Percentiles rank a stretch among this genome's conserved stretches.
Conservation (phyloP, 108 stramenopile genomes). For the Pseudonitzschia pungens region DNA sequence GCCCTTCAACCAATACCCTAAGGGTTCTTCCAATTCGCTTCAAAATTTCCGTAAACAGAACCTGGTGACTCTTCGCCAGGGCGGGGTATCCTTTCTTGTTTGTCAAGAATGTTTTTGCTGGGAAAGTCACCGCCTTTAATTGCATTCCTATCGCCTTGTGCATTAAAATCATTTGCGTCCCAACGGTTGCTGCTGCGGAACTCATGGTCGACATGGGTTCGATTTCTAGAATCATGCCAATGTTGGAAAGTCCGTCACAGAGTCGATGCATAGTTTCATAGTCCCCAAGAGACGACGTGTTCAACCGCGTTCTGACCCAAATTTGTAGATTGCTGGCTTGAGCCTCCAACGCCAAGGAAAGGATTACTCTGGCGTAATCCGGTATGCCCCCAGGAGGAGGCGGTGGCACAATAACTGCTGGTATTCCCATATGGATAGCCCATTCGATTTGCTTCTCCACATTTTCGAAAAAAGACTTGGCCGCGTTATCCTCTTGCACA, state of each 20-base stretch:
- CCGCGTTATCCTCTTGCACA: conserved; percentile 5
- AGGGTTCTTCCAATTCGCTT: conserved; percentile 63
- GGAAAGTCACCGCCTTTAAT: conserved; percentile 71
- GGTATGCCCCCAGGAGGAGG: conserved; percentile 32
- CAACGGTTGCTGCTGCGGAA: conserved; percentile 36
- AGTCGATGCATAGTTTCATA: conserved; percentile 63
- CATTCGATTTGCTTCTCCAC: conserved; percentile 62
- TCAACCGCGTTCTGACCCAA: conserved; percentile 69
- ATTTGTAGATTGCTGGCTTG: conserved; percentile 65
- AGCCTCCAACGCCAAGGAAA: conserved; percentile 42
- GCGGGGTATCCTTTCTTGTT: conserved; percentile 94
- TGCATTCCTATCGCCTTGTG: conserved; percentile 79
- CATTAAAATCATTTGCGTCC: conserved; percentile 40
- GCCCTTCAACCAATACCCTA: conserved; percentile 64
- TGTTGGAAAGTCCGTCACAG: conserved; percentile 64
- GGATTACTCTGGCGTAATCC: conserved; percentile 63
- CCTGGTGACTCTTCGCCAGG: conserved; percentile 81
- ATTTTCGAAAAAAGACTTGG: conserved; percentile 4
- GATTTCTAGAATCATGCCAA: conserved; percentile 51
- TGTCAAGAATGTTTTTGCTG: conserved; percentile 78
- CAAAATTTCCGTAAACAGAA: conserved; percentile 64
- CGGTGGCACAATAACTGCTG: conserved; percentile 85
- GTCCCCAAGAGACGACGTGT: conserved; percentile 37
- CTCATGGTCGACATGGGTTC: conserved; percentile 39
- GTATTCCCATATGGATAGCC: conserved; percentile 90